These are phyloP conservation scores for Ascochyta rabiei DNA, from an alignment of 2,329 filamentous ascomycete genomes.

Conservation along the genomic window DNA sequence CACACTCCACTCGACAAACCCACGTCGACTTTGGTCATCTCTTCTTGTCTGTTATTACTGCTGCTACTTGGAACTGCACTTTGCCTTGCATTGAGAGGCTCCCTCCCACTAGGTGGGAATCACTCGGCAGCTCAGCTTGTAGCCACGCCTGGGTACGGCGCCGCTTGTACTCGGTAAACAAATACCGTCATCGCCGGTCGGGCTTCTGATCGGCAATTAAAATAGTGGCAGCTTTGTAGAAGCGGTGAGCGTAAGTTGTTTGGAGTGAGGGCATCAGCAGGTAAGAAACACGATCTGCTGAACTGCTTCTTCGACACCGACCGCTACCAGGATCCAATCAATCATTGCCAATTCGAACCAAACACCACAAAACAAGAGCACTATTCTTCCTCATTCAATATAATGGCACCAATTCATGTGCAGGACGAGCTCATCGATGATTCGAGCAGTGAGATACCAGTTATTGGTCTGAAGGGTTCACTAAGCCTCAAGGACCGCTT, in stretches of 20 bases:
- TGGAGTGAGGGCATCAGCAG: not conserved
- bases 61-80: not conserved
- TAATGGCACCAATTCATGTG: not conserved
- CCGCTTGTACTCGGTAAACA: too few relatives aligned
- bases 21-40: not conserved
- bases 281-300: not conserved
- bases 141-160: too few relatives aligned
- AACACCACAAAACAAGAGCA: not conserved
- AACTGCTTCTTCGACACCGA: not conserved
- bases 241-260: not conserved
- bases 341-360: not conserved
- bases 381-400: not conserved
- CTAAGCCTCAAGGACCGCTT: not conserved
- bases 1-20: not conserved
- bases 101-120: too few relatives aligned
- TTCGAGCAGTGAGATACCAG: not conserved
- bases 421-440: slow-evolving; percentile 1
- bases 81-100: too few relatives aligned
- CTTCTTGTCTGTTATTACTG: not conserved
- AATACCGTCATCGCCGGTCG: too few relatives aligned
- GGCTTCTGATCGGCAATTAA: too few relatives aligned
- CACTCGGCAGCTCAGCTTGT: too few relatives aligned
- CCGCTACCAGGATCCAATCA: not conserved
- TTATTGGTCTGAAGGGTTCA: not conserved
- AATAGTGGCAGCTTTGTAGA: too few relatives aligned